These are phyloP conservation scores for Colletotrichum cordylinicola DNA, from an alignment of 2,329 filamentous ascomycete species.

Conservation along the genomic window DNA sequence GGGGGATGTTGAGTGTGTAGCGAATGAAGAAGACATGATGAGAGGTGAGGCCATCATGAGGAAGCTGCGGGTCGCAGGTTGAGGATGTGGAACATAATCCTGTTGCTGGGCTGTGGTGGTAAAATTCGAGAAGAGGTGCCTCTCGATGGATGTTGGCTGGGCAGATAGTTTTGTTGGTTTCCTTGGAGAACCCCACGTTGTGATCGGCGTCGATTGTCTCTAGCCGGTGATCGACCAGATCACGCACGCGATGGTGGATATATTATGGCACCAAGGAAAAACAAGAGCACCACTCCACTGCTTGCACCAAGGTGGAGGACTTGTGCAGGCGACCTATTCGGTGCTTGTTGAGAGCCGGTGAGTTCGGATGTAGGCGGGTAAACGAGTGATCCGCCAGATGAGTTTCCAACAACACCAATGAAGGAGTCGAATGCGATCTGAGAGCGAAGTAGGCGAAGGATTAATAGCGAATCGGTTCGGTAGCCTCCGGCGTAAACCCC, in stretches of 20 bases:
- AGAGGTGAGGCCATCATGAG: conserved; percentile 29
- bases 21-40: conserved; percentile 13
- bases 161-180: not conserved
- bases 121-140: not conserved
- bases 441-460: not conserved
- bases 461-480: not conserved
- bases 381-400: conserved; percentile 11
- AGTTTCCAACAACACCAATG: not conserved
- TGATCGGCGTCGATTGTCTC: conserved; percentile 15
- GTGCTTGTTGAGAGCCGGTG: not conserved
- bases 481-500: not conserved
- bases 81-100: conserved; percentile 29
- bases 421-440: not conserved
- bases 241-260: conserved; percentile 15
- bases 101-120: conserved; percentile 7
- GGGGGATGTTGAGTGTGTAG: not conserved
- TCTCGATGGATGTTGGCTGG: not conserved
- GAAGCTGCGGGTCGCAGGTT: conserved; percentile 26
- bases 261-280: conserved; percentile 17
- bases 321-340: not conserved
- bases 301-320: not conserved
- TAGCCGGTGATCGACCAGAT: conserved; percentile 16
- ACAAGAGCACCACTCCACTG: conserved; percentile 8
- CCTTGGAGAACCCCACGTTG: conserved; percentile 7
- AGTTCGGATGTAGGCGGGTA: not conserved